A percentile compares a stretch with the other conserved stretches of the same genome.
Conservation (phyloP, 176 grass and related monocot species). For the Tuctoria greenei region DNA sequence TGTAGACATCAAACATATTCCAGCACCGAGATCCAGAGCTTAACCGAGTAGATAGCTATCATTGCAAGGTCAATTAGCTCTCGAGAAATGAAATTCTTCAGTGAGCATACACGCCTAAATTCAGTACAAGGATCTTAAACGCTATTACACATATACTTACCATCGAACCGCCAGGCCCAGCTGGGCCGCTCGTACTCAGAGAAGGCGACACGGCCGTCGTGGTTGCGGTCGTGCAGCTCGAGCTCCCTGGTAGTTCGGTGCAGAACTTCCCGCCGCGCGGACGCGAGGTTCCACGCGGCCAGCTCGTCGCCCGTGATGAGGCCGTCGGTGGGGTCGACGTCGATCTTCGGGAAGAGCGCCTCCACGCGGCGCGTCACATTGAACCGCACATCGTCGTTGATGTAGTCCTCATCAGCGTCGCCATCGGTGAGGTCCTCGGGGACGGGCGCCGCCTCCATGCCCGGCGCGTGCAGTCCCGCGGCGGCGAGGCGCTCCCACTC, state of each 20-base stretch:
- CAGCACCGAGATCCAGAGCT: conserved; percentile 26
- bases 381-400: conserved; percentile 70
- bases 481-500: conserved; percentile 76
- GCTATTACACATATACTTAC: conserved; percentile 32
- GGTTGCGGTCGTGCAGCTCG: conserved; percentile 84
- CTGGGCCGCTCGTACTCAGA: conserved; percentile 79
- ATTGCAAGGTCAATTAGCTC: not conserved
- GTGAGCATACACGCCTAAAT: not conserved
- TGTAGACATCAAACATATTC: conserved; percentile 14
- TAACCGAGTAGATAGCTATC: conserved; percentile 1
- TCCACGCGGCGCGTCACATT: conserved; percentile 77
- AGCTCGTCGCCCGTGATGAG: conserved; percentile 63
- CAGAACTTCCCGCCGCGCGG: conserved; percentile 58
- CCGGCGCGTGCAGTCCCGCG: conserved; percentile 61
- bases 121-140: not conserved
- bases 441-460: conserved; percentile 75
- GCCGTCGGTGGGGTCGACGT: conserved; percentile 67
- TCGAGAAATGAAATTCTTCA: not conserved
- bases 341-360: conserved; percentile 80
- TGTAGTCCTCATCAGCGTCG: conserved; percentile 60
- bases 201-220: conserved; percentile 69
- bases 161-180: conserved; percentile 79
- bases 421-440: conserved; percentile 53
- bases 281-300: conserved; percentile 71
- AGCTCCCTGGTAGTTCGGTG: conserved; percentile 75